Evolutionary conservation across 176 grass and related monocot species (phyloP).

Genomic region (Hordeum marinum): DNA sequence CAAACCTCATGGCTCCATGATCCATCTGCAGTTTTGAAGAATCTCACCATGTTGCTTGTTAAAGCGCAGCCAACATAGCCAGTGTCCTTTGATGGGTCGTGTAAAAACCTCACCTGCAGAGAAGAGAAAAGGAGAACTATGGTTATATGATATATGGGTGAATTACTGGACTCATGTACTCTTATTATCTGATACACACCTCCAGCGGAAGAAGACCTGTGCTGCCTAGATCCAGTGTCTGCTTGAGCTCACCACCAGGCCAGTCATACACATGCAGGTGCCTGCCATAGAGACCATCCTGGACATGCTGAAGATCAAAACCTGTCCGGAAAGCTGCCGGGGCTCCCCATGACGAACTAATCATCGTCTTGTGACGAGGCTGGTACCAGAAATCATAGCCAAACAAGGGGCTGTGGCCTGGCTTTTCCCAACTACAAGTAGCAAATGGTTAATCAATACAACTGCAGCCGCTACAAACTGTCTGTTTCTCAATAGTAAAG

Average conservation of each 20-base stretch:
- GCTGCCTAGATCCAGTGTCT: conserved; percentile 67
- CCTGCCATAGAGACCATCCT: conserved; percentile 84
- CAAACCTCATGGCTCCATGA: conserved; percentile 89
- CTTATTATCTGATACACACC: conserved; percentile 24
- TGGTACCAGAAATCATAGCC: conserved; percentile 98
- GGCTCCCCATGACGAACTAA: conserved; percentile 90
- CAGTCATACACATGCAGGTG: conserved; percentile 90
- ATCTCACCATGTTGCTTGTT: conserved; percentile 90
- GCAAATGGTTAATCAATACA: not conserved
- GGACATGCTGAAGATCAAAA: conserved; percentile 81
- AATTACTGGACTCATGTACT: not conserved
- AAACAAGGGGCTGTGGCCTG: conserved; percentile 74
- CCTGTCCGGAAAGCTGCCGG: conserved; percentile 67
- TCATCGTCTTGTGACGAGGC: conserved; percentile 93
- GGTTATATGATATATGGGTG: not conserved
- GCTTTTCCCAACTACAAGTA: conserved; percentile 79
- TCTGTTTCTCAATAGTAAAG: not conserved
- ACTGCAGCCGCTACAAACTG: not conserved
- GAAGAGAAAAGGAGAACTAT: not conserved
- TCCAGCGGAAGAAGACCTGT: conserved; percentile 76
- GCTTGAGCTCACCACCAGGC: conserved; percentile 87
- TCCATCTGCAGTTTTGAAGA: conserved; percentile 78
- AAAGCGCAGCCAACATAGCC: conserved; percentile 86
- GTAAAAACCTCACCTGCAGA: conserved; percentile 87
- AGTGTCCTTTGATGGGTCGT: conserved; percentile 92